Evolutionary conservation across 176 grass and related monocot species (phyloP), one percentile per base, ranked within the genome.

Genomic region (Oryza longistaminata): DNA sequence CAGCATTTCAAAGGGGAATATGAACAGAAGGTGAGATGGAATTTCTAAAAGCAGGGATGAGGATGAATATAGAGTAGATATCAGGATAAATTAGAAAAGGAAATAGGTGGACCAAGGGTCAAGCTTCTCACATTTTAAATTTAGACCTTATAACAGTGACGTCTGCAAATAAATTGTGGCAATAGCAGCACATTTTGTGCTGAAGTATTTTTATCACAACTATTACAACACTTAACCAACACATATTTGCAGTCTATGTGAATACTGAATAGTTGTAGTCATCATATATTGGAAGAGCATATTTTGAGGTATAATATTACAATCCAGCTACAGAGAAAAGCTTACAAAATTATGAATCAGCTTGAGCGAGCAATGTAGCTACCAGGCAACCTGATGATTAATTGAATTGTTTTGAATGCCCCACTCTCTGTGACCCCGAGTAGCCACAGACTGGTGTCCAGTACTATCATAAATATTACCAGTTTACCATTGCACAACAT

Each of bases 1-100:
- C 34, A 83, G 27, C n/a, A 78, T 88, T 82, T 83, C 15, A 42
- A 48, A 4, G 2, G 29, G 29, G 35, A 82, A 83, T 52, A 31
- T 49, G 52, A 77, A 62, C 2, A 76, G 61, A 39, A 62, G 22
- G 24, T 0, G 3, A 68, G 42, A 68, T 12, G 3, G 6, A 21
- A n/a, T 73, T 79, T 60, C 33, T 52, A 37, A 49, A 73, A 69
- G 43, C 3, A 81, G 62, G 58, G 14, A 69, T 52, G 27, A 44
- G 74, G 21, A 58, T 52, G 27, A 33, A 34, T 22, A 52, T 42
- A 43, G 64, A 74, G 11, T 73, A 64, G 29, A 55, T 64, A 60
- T 12, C 42, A 61, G 48, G 53, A 81, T 16, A 58, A 9, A 65
- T 72, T 19, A 70, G 12, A 70, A 55, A 70, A 26, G 34, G 48